Percentiles rank a stretch among this genome's conserved stretches.
Conservation (phyloP, 257 asterid species). For the Rehmannia glutinosa region DNA sequence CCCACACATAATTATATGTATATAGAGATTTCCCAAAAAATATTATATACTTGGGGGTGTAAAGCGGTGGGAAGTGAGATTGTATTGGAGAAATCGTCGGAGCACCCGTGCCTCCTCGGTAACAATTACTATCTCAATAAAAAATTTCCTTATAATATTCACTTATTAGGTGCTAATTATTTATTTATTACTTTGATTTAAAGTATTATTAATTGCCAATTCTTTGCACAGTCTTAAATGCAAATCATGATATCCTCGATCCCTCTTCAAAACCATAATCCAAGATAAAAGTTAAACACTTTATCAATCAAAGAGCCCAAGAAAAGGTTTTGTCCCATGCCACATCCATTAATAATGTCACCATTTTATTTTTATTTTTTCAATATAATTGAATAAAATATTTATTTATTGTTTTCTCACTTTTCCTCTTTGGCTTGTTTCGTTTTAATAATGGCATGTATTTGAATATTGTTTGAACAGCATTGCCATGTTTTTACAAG, state of each 20-base stretch:
- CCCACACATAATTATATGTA: too few species aligned
- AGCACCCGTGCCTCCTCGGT: constrained; percentile 62
- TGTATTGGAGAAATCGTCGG: constrained; percentile 62
- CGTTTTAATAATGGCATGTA: too few species aligned
- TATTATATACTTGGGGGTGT: too few species aligned
- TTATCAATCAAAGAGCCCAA: constrained; percentile 24
- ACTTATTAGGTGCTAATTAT: constrained; percentile 7
- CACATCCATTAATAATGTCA: too few species aligned
- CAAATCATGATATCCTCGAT: constrained; percentile 18
- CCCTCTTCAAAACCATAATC: background rate
- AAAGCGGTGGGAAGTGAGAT: constrained; percentile 45
- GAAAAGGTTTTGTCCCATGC: too few species aligned
- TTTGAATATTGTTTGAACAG: too few species aligned
- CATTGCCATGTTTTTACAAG: too few species aligned
- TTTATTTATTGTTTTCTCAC: too few species aligned
- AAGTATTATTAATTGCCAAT: constrained; percentile 4
- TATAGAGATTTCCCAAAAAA: too few species aligned
- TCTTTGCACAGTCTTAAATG: constrained; percentile 26
- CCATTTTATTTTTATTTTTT: too few species aligned
- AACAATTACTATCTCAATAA: constrained; percentile 20
- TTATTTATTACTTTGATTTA: background rate
- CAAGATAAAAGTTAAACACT: constrained; percentile 19
- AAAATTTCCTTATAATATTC: background rate
- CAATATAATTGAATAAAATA: too few species aligned
- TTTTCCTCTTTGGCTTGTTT: too few species aligned